phyloP scores from a whole-genome alignment of 2,329 filamentous ascomycete genomes.

The Ophiocordyceps camponoti-saundersi region DNA sequence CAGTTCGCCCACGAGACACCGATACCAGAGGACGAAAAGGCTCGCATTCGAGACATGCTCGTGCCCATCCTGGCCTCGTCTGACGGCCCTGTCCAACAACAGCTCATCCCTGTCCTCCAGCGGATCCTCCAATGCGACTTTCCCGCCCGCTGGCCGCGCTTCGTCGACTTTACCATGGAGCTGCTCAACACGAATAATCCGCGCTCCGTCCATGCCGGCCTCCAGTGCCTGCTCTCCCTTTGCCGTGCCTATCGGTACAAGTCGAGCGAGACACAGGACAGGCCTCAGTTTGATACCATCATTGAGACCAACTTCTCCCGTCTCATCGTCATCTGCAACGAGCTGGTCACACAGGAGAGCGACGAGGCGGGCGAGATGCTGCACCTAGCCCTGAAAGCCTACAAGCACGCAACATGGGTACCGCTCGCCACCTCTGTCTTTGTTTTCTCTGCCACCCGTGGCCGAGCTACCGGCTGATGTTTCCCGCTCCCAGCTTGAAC shows the following conservation, averaged over 20 bases:
- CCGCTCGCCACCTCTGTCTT: background rate
- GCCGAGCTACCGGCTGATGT: background rate
- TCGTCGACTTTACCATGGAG: constrained; percentile 82
- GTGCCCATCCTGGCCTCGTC: constrained; percentile 77
- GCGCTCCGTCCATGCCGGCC: constrained; percentile 73
- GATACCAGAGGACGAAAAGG: constrained; percentile 81
- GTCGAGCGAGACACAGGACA: constrained; percentile 53
- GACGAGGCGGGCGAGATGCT: constrained; percentile 95
- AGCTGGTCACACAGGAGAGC: constrained; percentile 77
- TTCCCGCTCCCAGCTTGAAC: constrained; percentile 49
- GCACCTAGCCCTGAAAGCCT: constrained; percentile 84
- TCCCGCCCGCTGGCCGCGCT: constrained; percentile 82
- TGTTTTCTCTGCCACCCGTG: background rate
- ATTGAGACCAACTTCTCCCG: constrained; percentile 82
- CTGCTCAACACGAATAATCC: constrained; percentile 77
- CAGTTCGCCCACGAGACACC: constrained; percentile 55
- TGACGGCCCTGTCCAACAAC: constrained; percentile 66
- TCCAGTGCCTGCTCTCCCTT: constrained; percentile 87
- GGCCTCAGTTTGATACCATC: constrained; percentile 85
- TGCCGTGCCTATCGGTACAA: constrained; percentile 95
- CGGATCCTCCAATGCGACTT: constrained; percentile 95
- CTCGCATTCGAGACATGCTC: constrained; percentile 69
- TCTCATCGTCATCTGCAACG: constrained; percentile 71
- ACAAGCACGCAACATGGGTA: constrained; percentile 96
- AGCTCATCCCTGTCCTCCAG: constrained; percentile 86